phyloP scores from a whole-genome alignment of 225 moss, liverwort and hornwort genomes.

The Rhytidiadelphus loreus region DNA sequence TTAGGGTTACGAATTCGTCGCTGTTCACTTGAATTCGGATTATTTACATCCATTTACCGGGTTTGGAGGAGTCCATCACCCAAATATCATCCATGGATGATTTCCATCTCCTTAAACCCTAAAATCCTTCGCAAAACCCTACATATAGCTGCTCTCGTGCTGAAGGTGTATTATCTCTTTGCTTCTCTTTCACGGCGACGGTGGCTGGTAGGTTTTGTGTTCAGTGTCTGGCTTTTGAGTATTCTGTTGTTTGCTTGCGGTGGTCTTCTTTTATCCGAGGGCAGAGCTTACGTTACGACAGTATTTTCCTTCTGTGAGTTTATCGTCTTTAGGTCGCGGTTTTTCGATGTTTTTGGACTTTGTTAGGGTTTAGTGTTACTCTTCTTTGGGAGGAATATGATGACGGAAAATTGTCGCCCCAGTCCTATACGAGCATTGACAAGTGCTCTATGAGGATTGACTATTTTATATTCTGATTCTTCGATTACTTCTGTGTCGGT shows the following conservation, averaged over 20 bases:
- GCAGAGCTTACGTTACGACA: no score
- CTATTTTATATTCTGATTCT: conserved; percentile 13
- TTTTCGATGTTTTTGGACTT: background rate
- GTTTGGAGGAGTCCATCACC: background rate
- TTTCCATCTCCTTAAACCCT: background rate
- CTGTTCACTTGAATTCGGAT: background rate
- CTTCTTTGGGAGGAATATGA: background rate
- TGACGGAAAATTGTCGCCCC: conserved; percentile 64
- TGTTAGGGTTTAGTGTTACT: background rate
- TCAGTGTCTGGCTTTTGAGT: no score
- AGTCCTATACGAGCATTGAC: conserved; percentile 24
- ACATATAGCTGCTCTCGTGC: background rate
- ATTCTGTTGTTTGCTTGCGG: no score
- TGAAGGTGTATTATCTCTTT: fast-evolving
- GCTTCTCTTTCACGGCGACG: background rate
- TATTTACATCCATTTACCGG: background rate
- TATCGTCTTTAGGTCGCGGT: no score
- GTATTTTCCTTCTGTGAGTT: no score
- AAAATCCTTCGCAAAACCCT: background rate
- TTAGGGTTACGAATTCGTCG: background rate
- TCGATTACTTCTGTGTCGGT: background rate
- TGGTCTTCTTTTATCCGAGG: no score
- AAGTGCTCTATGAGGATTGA: conserved; percentile 33
- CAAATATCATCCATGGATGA: background rate
- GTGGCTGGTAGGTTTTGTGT: background rate